Conservation (phyloP, 2,329 filamentous ascomycete genomes). For the Elsinoe ampelina region DNA sequence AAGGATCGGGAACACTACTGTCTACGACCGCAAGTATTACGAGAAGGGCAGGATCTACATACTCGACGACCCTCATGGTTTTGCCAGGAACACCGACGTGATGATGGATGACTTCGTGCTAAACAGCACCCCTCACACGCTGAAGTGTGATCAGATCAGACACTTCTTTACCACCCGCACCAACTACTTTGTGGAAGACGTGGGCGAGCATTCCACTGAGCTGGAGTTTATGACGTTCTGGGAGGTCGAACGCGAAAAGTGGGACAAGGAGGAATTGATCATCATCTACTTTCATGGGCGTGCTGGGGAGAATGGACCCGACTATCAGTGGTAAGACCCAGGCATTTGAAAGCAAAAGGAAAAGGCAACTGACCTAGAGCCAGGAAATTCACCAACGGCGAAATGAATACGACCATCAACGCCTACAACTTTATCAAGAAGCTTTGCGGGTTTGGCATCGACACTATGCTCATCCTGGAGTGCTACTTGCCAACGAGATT, state of each 20-base stretch:
- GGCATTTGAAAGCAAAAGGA: background rate
- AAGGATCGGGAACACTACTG: background rate
- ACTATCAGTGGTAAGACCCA: conserved; percentile 4
- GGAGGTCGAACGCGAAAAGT: background rate
- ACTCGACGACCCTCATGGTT: background rate
- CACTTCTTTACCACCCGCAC: background rate
- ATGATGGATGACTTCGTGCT: too few relatives aligned
- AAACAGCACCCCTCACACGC: background rate
- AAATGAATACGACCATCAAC: background rate
- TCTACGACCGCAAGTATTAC: conserved; percentile 13
- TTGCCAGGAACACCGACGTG: background rate
- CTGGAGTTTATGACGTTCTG: background rate
- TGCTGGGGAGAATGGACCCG: background rate
- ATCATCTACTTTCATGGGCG: conserved; percentile 9
- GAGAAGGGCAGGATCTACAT: conserved; percentile 1
- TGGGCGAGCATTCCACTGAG: background rate
- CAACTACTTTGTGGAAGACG: background rate
- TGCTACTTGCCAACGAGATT: conserved; percentile 5
- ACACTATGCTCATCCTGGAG: conserved; percentile 9
- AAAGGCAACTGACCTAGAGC: too few relatives aligned
- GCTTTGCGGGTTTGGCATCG: background rate
- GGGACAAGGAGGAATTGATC: background rate
- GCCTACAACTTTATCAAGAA: background rate
- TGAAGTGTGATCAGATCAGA: background rate
- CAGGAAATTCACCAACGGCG: too few relatives aligned